These are phyloP conservation scores for Noccaea caerulescens DNA, from an alignment of 345 rosid genomes.

Conservation along the genomic window DNA sequence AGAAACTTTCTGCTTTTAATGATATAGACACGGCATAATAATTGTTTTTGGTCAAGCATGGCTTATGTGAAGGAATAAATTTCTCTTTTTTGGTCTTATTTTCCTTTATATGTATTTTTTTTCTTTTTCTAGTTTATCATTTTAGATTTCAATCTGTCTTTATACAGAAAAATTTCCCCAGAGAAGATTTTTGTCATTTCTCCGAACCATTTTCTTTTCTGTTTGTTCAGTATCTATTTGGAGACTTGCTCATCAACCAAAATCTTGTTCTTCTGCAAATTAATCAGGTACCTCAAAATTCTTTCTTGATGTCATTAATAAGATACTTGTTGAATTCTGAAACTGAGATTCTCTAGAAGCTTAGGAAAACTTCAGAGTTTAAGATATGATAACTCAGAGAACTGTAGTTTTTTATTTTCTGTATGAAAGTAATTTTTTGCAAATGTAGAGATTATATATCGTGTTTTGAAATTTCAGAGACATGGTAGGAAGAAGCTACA, in stretches of 20 bases:
- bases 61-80: slow-evolving; percentile 24
- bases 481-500: slow-evolving; percentile 51
- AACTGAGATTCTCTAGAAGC: not conserved
- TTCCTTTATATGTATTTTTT: slow-evolving; percentile 5
- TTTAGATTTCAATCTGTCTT: slow-evolving; percentile 3
- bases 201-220: slow-evolving; percentile 2
- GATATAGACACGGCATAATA: slow-evolving; percentile 16
- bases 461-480: slow-evolving; percentile 19
- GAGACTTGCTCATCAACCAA: slow-evolving; percentile 13
- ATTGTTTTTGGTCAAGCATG: slow-evolving; percentile 37
- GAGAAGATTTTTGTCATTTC: not conserved
- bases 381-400: slow-evolving; percentile 8
- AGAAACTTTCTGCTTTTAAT: slow-evolving; percentile 11
- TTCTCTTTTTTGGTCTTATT: not conserved
- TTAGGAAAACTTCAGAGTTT: not conserved
- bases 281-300: slow-evolving; percentile 16
- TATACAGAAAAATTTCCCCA: not conserved
- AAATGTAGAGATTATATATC: not conserved
- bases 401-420: not conserved
- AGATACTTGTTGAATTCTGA: slow-evolving; percentile 10
- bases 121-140: slow-evolving; percentile 7
- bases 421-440: not conserved
- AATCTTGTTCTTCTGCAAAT: slow-evolving; percentile 21
- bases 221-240: not conserved
- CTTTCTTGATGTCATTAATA: not conserved